A percentile compares a stretch with the other conserved stretches of the same genome.
Evolutionary conservation across 176 grass and related monocot species (phyloP).

Genomic region (Aegilops umbellulata): DNA sequence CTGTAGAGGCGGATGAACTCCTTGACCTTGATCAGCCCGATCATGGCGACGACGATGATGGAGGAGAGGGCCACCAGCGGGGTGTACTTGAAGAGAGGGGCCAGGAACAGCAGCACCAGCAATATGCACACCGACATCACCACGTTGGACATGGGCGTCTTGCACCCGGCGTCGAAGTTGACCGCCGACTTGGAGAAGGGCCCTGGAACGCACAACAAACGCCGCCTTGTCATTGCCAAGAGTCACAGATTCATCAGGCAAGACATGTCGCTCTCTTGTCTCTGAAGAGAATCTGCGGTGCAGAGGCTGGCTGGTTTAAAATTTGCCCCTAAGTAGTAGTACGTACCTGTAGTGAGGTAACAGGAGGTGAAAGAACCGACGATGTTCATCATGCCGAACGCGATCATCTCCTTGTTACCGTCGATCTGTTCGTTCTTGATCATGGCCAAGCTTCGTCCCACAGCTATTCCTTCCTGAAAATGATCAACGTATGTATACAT

Average conservation of each 20-base stretch:
- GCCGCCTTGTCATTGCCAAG: not conserved
- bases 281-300: not conserved
- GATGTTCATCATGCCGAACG: constrained; percentile 95
- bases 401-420: constrained; percentile 99
- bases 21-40: constrained; percentile 78
- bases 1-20: constrained; percentile 75
- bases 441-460: constrained; percentile 80
- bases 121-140: constrained; percentile 92
- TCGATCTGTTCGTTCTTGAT: constrained; percentile 95
- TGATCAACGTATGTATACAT: not conserved
- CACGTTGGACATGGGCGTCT: constrained; percentile 83
- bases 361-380: constrained; percentile 92
- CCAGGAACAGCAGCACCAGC: constrained; percentile 92
- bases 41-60: constrained; percentile 92
- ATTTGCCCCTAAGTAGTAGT: not conserved
- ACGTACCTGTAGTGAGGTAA: constrained; percentile 93
- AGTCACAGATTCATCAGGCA: not conserved
- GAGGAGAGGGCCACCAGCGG: constrained; percentile 79
- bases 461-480: constrained; percentile 91
- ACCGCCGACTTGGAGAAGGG: constrained; percentile 98
- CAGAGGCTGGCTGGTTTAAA: not conserved
- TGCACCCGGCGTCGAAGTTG: constrained; percentile 93
- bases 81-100: constrained; percentile 90
- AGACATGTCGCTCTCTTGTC: not conserved
- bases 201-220: constrained; percentile 41